Evolutionary conservation across 345 rosid genomes (phyloP).

Genomic region (Clarkia xantiana): DNA sequence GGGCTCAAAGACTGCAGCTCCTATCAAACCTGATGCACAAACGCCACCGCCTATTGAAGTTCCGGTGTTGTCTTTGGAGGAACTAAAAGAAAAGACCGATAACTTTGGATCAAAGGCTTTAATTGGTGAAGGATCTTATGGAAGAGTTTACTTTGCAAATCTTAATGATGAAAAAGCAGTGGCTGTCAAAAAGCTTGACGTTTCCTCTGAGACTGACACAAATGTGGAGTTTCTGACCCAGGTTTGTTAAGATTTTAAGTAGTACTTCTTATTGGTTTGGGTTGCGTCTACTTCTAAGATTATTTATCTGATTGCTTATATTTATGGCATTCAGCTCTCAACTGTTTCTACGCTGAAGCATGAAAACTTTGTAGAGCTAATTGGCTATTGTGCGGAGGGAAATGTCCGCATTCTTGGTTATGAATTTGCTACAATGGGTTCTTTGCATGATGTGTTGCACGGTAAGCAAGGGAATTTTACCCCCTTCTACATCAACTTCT

Average conservation of each 20-base stretch:
- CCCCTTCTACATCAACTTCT: too few species aligned
- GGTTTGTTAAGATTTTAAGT: slow-evolving; percentile 20
- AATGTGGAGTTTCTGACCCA: slow-evolving; percentile 75
- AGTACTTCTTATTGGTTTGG: too few species aligned
- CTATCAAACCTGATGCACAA: slow-evolving; percentile 41
- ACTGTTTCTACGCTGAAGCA: slow-evolving; percentile 75
- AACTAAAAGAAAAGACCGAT: slow-evolving; percentile 82
- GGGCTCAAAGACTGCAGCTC: slow-evolving; percentile 35
- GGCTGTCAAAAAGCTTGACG: slow-evolving; percentile 93
- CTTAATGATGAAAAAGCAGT: slow-evolving; percentile 48
- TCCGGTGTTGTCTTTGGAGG: slow-evolving; percentile 53
- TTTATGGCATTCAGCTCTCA: slow-evolving; percentile 36
- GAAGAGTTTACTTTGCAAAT: slow-evolving; percentile 79
- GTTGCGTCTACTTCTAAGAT: neutral
- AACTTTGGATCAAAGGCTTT: slow-evolving; percentile 87
- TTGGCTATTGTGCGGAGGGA: slow-evolving; percentile 83
- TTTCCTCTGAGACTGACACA: slow-evolving; percentile 59
- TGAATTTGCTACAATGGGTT: slow-evolving; percentile 99
- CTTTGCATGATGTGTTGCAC: slow-evolving; percentile 90
- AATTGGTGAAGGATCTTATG: slow-evolving; percentile 98
- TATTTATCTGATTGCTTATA: neutral
- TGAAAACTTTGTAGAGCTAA: slow-evolving; percentile 71
- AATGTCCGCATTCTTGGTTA: slow-evolving; percentile 72
- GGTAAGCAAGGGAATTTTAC: slow-evolving; percentile 19
- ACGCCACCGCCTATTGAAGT: slow-evolving; percentile 80